Percentiles rank a stretch among this genome's conserved stretches.
Conservation (phyloP, 768 basidiomycete genomes). For the Trametes elegans region DNA sequence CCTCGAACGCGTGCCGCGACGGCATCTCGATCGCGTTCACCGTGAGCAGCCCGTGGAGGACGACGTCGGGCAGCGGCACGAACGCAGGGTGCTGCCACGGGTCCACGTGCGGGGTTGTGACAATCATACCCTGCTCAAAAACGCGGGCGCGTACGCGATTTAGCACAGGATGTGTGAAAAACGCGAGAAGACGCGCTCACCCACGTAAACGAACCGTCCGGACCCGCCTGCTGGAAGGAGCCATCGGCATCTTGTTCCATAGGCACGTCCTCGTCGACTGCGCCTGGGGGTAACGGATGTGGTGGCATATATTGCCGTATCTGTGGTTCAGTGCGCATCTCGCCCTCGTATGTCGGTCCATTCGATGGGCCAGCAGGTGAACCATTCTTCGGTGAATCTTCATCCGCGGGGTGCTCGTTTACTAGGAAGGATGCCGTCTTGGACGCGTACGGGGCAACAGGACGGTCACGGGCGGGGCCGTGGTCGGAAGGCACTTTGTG, state of each 20-base stretch:
- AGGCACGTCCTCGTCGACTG: slow-evolving; percentile 23
- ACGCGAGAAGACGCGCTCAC: slow-evolving; percentile 9
- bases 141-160: slow-evolving; percentile 37
- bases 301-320: slow-evolving; percentile 28
- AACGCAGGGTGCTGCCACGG: slow-evolving; percentile 62
- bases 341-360: slow-evolving; percentile 23
- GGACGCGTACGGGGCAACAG: slow-evolving; percentile 39
- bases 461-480: slow-evolving; percentile 35
- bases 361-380: slow-evolving; percentile 18
- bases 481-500: slow-evolving; percentile 51
- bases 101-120: slow-evolving; percentile 45
- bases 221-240: slow-evolving; percentile 18
- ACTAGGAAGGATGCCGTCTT: slow-evolving; percentile 50
- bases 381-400: slow-evolving; percentile 15
- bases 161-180: not conserved
- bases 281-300: slow-evolving; percentile 19
- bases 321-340: slow-evolving; percentile 26
- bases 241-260: slow-evolving; percentile 24
- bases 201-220: slow-evolving; percentile 44
- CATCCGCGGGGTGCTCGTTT: slow-evolving; percentile 14
- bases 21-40: slow-evolving; percentile 63
- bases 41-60: slow-evolving; percentile 52
- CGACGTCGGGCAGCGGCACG: slow-evolving; percentile 54
- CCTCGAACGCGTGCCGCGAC: slow-evolving; percentile 50
- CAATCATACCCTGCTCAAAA: slow-evolving; percentile 33